Conservation (phyloP, 352 stramenopile species). For the Pythium biforme region DNA sequence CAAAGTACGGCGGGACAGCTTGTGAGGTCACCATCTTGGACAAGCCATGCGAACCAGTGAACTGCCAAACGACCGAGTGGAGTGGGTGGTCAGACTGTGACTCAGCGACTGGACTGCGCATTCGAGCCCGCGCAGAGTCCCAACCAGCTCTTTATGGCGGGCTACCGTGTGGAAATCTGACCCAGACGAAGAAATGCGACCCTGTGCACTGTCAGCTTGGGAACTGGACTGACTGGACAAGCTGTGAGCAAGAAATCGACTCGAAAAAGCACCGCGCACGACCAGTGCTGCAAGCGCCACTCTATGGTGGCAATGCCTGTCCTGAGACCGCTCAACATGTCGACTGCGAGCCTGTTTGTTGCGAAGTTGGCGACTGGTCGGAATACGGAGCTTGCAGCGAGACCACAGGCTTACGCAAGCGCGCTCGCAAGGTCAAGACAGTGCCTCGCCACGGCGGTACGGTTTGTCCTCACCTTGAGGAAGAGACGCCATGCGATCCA, state of each 20-base stretch:
- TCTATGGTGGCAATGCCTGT: constrained; percentile 35
- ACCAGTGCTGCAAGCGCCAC: constrained; percentile 24
- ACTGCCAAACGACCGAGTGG: constrained; percentile 47
- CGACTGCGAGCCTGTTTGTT: constrained; percentile 46
- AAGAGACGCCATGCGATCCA: constrained; percentile 32
- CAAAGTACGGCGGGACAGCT: constrained; percentile 30
- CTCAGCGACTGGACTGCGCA: constrained; percentile 38
- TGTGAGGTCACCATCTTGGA: constrained; percentile 36
- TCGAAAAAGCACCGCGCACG: constrained; percentile 42
- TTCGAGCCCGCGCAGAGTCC: constrained; percentile 33
- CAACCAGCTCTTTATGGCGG: constrained; percentile 41
- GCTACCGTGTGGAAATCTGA: constrained; percentile 30
- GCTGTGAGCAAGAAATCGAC: constrained; percentile 47
- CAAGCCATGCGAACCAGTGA: constrained; percentile 28
- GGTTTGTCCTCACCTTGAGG: constrained; percentile 31
- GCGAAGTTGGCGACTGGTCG: constrained; percentile 36
- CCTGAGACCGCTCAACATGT: constrained; percentile 34
- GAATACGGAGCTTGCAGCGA: constrained; percentile 49
- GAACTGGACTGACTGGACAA: constrained; percentile 44
- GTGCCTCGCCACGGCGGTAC: constrained; percentile 31
- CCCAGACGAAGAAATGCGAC: constrained; percentile 46
- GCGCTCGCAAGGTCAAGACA: constrained; percentile 31
- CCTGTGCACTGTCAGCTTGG: constrained; percentile 34
- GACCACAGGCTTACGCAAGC: constrained; percentile 36
- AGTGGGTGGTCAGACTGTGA: constrained; percentile 46